phyloP scores from a whole-genome alignment of 495 filamentous ascomycete genomes.

The Glarea lozoyensis region DNA sequence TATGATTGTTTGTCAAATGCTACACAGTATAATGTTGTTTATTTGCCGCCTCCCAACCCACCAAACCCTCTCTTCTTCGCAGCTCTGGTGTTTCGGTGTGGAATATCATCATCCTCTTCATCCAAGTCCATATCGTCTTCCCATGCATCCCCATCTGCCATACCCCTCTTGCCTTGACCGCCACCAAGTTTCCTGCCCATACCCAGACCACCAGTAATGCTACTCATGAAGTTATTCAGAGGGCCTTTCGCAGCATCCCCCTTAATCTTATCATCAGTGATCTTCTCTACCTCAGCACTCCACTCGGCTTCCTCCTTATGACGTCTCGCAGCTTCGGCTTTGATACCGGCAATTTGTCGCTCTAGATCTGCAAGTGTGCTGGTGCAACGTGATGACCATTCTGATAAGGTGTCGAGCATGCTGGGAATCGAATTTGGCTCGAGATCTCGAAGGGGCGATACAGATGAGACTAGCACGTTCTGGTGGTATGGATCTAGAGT shows the following conservation, averaged over 20 bases:
- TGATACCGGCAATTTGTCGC: constrained; percentile 52
- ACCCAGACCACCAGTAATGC: too few species aligned
- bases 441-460: constrained; percentile 80
- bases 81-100: constrained; percentile 15
- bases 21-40: background rate
- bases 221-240: constrained; percentile 12
- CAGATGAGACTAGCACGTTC: constrained; percentile 64
- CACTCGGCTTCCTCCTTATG: constrained; percentile 40
- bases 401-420: constrained; percentile 57
- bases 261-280: constrained; percentile 30
- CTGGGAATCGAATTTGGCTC: constrained; percentile 54
- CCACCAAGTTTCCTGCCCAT: constrained; percentile 26
- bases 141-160: constrained; percentile 36
- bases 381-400: constrained; percentile 71
- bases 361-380: constrained; percentile 70
- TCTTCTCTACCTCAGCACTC: constrained; percentile 35
- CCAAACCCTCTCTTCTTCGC: constrained; percentile 19
- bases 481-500: constrained; percentile 71
- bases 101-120: constrained; percentile 32
- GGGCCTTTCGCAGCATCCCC: constrained; percentile 19
- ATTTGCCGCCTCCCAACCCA: background rate
- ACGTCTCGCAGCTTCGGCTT: constrained; percentile 42
- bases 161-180: constrained; percentile 30
- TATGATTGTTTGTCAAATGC: background rate
- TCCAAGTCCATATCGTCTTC: constrained; percentile 53